Evolutionary conservation across 1,139 yeast genomes (phyloP), one percentile per base, ranked within the genome.

Genomic region (Yamadazyma oceani): DNA sequence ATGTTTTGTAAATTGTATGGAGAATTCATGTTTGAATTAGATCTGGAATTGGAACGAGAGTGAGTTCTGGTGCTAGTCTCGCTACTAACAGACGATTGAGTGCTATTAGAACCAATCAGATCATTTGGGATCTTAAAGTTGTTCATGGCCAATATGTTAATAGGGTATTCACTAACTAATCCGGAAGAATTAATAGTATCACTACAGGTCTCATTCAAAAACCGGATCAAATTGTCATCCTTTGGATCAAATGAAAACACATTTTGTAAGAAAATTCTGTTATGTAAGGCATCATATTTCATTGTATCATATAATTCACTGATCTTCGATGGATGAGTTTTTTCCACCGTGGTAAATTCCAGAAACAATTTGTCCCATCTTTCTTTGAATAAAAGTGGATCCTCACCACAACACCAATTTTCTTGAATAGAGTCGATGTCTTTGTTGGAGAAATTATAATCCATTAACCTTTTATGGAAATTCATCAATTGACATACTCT

Each of bases 281-380:
- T 94, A 60, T 94, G 99, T 43, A 94, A 72, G 6, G 97, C 98
- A 65, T 94, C 99, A 57, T 87, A 92, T 63, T 94, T 94, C 97
- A 94, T 92, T 1, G 99, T 90, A 60, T 94, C 99, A 57, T 94
- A 94, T 44, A 94, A 73, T 62, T 94, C 99, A 31, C 96, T 85
- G 41, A 94, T 92, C 63, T 92, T 92, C 2, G 97, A 85, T 14
- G 99, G 99, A 62, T 94, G 98, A 1, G 95, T 96, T 62, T 94
- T 94, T 51, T 94, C 99, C 34, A 89, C 95, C 35, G 87, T 81
- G 24, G 83, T 81, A 63, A 94, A 94, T 60, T 94, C 99, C 50
- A 81, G 86, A 62, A 94, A 94, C 35, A 94, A 69, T 59, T 94
- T 94, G 53, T 92, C 97, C 99, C 99, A 94, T 56, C 99, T 77